Evolutionary conservation across 2,329 filamentous ascomycete species (phyloP).

Genomic region (Scedosporium apiospermum): DNA sequence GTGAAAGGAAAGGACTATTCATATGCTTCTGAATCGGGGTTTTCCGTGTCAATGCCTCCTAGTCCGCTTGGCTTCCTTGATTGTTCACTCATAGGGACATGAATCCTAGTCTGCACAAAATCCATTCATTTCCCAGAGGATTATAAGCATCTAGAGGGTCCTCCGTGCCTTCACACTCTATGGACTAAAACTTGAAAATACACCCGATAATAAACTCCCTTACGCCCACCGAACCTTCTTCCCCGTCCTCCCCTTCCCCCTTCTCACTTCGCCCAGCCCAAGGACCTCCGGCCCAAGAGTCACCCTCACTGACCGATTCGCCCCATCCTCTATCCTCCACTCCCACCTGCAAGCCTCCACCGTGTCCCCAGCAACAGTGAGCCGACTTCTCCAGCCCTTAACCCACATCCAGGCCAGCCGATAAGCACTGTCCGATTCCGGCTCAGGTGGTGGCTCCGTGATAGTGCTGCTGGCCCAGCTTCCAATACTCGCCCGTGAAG

Average conservation of each 20-base stretch:
- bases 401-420: slow-evolving; percentile 27
- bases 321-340: slow-evolving; percentile 15
- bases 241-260: neutral
- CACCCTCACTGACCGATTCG: neutral
- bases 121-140: too few relatives aligned
- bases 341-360: slow-evolving; percentile 24
- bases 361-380: slow-evolving; percentile 20
- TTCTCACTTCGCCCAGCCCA: neutral
- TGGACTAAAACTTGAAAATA: too few relatives aligned
- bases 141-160: too few relatives aligned
- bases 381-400: slow-evolving; percentile 25
- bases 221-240: neutral
- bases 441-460: neutral
- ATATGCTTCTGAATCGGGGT: too few relatives aligned
- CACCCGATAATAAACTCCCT: neutral
- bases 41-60: too few relatives aligned
- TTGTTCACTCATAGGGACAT: too few relatives aligned
- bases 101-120: too few relatives aligned
- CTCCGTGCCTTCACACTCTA: too few relatives aligned
- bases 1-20: too few relatives aligned
- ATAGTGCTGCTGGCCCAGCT: neutral
- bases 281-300: neutral
- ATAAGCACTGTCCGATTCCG: slow-evolving; percentile 15
- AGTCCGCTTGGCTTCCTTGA: too few relatives aligned
- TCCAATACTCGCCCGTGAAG: neutral